A percentile compares a stretch with the other conserved stretches of the same genome.
Conservation (phyloP, 2,329 filamentous ascomycete species). For the Fusarium udum region DNA sequence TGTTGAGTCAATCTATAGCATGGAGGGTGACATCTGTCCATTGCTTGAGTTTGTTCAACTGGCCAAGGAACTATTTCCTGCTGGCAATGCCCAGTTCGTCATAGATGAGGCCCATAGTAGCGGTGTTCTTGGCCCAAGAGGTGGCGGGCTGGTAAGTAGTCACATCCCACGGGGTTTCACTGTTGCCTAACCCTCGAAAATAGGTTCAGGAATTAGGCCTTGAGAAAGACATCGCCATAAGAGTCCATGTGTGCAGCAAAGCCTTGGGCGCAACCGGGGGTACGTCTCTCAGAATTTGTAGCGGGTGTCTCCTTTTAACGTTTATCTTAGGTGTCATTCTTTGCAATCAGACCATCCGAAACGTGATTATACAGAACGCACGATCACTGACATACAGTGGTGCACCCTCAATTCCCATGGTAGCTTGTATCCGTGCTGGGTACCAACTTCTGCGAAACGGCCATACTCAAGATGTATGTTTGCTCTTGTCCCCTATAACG, state of each 20-base stretch:
- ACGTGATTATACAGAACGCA: neutral
- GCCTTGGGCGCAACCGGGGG: neutral
- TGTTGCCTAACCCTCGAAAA: neutral
- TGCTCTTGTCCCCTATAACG: neutral
- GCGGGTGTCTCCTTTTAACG: neutral
- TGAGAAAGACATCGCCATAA: neutral
- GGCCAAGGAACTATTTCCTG: neutral
- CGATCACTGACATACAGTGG: neutral
- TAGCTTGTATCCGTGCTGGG: neutral
- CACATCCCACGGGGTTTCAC: neutral
- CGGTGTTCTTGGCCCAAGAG: neutral
- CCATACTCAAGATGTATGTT: neutral
- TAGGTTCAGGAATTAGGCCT: neutral
- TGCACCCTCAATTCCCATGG: neutral
- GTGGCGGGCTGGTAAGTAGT: neutral
- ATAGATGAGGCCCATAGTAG: neutral
- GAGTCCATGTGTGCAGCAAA: neutral
- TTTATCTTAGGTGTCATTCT: neutral
- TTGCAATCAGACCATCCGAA: neutral
- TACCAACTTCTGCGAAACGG: neutral
- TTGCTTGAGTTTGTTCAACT: neutral
- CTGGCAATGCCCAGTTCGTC: neutral
- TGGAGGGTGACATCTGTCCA: neutral
- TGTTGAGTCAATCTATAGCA: neutral
- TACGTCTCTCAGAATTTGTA: neutral